A percentile compares a stretch with the other conserved stretches of the same genome.
Conservation (phyloP, 176 grass and related monocot genomes). For the Zea luxurians region DNA sequence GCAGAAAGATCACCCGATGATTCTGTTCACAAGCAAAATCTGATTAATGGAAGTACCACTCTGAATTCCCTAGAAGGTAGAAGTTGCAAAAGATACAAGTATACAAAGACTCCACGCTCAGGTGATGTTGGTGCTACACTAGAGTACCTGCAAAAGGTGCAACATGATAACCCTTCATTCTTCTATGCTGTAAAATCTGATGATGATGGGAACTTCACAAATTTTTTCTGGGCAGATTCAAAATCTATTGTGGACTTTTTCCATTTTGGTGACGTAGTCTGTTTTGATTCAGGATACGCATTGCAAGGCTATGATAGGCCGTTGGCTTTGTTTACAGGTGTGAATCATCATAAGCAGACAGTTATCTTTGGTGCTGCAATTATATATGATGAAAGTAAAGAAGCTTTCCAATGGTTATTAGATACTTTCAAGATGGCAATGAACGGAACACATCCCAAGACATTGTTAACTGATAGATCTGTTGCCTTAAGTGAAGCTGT, state of each 20-base stretch:
- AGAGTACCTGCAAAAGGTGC: conserved; percentile 87
- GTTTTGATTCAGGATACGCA: conserved; percentile 82
- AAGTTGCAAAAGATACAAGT: conserved; percentile 48
- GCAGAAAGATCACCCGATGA: conserved; percentile 48
- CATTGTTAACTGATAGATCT: conserved; percentile 74
- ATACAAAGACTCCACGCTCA: conserved; percentile 37
- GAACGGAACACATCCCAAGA: conserved; percentile 71
- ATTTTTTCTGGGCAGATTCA: conserved; percentile 83
- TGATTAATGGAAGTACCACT: conserved; percentile 23
- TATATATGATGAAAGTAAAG: conserved; percentile 73
- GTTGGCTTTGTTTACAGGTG: conserved; percentile 75
- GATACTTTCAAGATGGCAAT: conserved; percentile 86
- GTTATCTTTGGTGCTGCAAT: conserved; percentile 81
- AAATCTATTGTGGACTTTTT: conserved; percentile 75
- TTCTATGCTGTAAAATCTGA: conserved; percentile 74
- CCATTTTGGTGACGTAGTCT: conserved; percentile 83
- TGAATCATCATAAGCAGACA: conserved; percentile 93
- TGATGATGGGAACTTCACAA: conserved; percentile 66
- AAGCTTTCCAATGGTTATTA: conserved; percentile 83
- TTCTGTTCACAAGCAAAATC: conserved; percentile 38
- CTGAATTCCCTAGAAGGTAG: conserved; percentile 46
- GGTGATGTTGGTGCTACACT: conserved; percentile 76
- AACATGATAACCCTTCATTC: conserved; percentile 76
- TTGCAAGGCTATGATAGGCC: conserved; percentile 70
- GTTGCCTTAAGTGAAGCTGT: conserved; percentile 55